Base-by-base conservation (phyloP, 1,139 yeast species). In the Meyerozyma elateridarum region DNA sequence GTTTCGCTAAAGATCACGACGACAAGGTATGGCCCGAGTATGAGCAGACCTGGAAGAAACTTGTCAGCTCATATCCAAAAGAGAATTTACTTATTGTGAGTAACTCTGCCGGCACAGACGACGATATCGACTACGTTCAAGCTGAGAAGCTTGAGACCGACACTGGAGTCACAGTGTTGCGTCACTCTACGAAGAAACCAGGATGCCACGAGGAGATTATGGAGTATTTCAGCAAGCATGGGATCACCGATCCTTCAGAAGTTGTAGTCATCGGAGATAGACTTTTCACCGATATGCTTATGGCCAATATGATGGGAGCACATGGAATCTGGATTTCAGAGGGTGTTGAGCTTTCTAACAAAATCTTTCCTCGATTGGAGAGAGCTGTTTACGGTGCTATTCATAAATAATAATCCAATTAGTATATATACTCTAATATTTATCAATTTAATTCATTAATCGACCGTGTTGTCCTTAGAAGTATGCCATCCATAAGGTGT, bases 401-500 rank as follows among this genome's bases (percentile, higher is more conserved):
- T n/a, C n/a, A n/a, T n/a, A n/a, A n/a, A n/a, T n/a, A n/a, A n/a
- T n/a, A n/a, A n/a, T n/a, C n/a, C n/a, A n/a, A n/a, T n/a, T n/a
- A n/a, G n/a, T n/a, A n/a, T n/a, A n/a, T n/a, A n/a, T n/a, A n/a
- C n/a, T 8, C 9, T 21, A 6, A 21, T 6, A n/a, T 6, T 21
- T 6, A n/a, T n/a, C 6, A 6, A 21, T 21, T n/a, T 7, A 8
- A 21, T 21, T n/a, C 8, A 21, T 21, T 6, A 8, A 6, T 5
- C 6, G 6, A n/a, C n/a, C n/a, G n/a, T n/a, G n/a, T n/a, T n/a
- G n/a, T n/a, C 20, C 24, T 37, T 61, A 83, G 45, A 89, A 73
- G 64, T 88, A 91, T 1, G 98, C 94, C 95, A 91, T 88, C 93
- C 96, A 91, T 41, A 87, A 70, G 19, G 89, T 82, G 50, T 93